A percentile compares a stretch with the other conserved stretches of the same genome.
phyloP scores from a whole-genome alignment of 148 eudicot species.

The Vaccinium corymbosum region DNA sequence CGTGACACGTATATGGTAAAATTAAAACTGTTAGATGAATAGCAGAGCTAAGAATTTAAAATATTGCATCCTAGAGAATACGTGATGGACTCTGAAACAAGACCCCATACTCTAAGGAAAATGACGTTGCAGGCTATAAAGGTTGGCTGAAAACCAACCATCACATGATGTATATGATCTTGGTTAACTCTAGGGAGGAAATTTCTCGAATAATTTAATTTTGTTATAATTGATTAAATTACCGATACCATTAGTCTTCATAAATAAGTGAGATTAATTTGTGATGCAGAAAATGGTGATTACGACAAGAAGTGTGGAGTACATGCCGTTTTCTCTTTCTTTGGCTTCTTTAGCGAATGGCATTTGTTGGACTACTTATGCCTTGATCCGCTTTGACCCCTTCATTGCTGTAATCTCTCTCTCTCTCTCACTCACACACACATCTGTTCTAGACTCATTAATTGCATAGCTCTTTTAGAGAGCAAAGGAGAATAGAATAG shows the following conservation, averaged over 20 bases:
- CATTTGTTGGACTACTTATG: constrained; percentile 72
- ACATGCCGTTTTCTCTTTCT: constrained; percentile 75
- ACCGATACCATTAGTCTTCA: not conserved
- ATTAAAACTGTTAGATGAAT: too few relatives aligned
- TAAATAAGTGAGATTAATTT: not conserved
- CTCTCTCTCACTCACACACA: not conserved
- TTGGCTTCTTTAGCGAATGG: constrained; percentile 72
- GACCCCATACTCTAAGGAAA: too few relatives aligned
- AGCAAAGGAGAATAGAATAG: not conserved
- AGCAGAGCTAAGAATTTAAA: too few relatives aligned
- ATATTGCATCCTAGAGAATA: too few relatives aligned
- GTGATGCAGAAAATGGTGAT: constrained; percentile 77
- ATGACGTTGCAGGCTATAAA: too few relatives aligned
- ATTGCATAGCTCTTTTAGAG: not conserved
- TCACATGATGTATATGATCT: too few relatives aligned
- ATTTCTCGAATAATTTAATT: not conserved
- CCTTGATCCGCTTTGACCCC: constrained; percentile 64
- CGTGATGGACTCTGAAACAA: too few relatives aligned
- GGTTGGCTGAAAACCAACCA: too few relatives aligned
- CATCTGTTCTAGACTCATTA: too few relatives aligned
- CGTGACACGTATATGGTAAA: too few relatives aligned
- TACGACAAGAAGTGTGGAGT: constrained; percentile 78
- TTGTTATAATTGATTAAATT: not conserved
- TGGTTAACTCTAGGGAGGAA: not conserved
- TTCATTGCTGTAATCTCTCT: constrained; percentile 48